A percentile compares a stretch with the other conserved stretches of the same genome.
These are phyloP conservation scores for Scenedesmus sp. DNA, from an alignment of 163 green algal species.

Conservation along the genomic window DNA sequence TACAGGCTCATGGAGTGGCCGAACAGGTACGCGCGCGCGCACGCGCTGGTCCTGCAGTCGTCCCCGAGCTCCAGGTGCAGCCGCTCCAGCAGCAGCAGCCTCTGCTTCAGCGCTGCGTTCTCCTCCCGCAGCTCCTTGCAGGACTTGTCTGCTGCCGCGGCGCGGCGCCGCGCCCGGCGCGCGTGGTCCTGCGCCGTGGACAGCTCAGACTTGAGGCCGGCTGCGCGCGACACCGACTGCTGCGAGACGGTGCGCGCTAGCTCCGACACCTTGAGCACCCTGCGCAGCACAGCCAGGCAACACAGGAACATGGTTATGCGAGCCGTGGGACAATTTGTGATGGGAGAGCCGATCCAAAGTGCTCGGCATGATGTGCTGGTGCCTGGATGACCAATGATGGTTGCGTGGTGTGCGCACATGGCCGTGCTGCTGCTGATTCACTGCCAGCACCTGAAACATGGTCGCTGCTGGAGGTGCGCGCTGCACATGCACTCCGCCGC, in stretches of 20 bases:
- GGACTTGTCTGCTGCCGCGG: constrained; percentile 20
- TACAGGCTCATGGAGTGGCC: constrained; percentile 30
- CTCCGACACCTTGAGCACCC: constrained; percentile 45
- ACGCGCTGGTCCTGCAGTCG: constrained; percentile 33
- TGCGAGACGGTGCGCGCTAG: constrained; percentile 40
- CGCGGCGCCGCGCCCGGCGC: constrained; percentile 32
- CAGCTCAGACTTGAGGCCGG: constrained; percentile 20
- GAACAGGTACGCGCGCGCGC: constrained; percentile 40
- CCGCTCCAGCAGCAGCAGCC: constrained; percentile 45
- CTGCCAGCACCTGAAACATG: neutral
- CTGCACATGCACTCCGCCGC: neutral
- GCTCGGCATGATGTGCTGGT: too few relatives aligned
- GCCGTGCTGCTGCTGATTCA: neutral
- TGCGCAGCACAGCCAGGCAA: neutral
- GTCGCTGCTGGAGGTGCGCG: neutral
- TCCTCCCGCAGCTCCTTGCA: neutral
- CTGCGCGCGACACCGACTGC: constrained; percentile 20
- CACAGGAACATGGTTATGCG: too few relatives aligned
- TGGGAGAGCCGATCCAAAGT: too few relatives aligned
- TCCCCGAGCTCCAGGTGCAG: neutral
- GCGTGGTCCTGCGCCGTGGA: constrained; percentile 30
- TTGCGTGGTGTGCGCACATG: neutral
- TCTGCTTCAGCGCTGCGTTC: constrained; percentile 24
- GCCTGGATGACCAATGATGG: too few relatives aligned
- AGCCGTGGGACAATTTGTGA: too few relatives aligned